Base-by-base conservation (phyloP, 2,329 filamentous ascomycete genomes). In the Phialocephala sp. region DNA sequence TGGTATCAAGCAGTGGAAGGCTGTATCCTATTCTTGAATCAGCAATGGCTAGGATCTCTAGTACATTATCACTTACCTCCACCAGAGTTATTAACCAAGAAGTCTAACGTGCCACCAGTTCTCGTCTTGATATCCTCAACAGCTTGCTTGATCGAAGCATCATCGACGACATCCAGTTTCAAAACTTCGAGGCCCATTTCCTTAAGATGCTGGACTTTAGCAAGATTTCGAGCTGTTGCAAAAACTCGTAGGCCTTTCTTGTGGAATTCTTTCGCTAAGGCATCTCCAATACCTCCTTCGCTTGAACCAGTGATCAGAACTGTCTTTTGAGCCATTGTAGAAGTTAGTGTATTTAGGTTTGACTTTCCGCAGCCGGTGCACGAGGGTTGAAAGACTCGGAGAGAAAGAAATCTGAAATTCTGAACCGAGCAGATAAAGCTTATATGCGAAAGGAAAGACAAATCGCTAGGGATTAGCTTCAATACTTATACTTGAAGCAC, bases 1-100 rank as follows among this genome's bases (percentile, higher is more conserved):
- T 69, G 12, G 71, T 66, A 63, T 80, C 78, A 14, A 77, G 64
- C 0, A 79, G 63, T 12, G 78, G 76, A 67, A 76, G 72, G 2
- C 35, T 43, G 47, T 71, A 43, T 43, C 70, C 71, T 35, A 73
- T 54, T 15, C 11, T 54, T 12, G 4, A 27, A 6, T 54, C 14
- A 54, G 50, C 5, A 15, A 22, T 35, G 24, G 9, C 14, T 8
- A 54, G 50, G 15, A 32, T 9, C 8, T 32, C 24, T 35, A n/a
- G n/a, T 11, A 18, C 11, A 41, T 27, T 22, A 18, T 22, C 32
- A 68, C 66, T 22, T 63, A 71, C 24, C 75, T 47, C 72, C 68
- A 15, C 79, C 80, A 8, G 81, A 78, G 70, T 83, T 83, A 68
- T 83, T 83, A 56, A 82, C 73, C 2, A 83, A 74, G 22, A 72